Base-by-base conservation (phyloP, 208 protist genomes). In the Trypanosoma scelopori region DNA sequence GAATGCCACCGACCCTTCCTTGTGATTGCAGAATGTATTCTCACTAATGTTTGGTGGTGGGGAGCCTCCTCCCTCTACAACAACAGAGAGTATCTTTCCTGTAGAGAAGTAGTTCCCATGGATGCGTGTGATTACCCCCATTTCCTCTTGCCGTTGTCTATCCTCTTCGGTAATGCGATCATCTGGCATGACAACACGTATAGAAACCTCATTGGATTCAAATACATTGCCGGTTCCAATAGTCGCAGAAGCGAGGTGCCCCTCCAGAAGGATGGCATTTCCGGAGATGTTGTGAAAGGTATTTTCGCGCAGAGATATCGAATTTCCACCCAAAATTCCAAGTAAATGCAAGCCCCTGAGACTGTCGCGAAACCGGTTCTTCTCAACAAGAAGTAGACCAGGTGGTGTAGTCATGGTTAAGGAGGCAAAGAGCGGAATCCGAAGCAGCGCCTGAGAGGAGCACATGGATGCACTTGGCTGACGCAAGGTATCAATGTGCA, bases 201-300 rank as follows among this genome's bases (percentile, higher is more conserved):
- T 23, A 35, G 58, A 60, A 0, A 83, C 65, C 27, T 65, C 69
- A 62, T 87, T 89, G 20, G 55, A n/a, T 28, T 86, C 79, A 53
- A 95, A 95, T 23, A 78, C 22, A 71, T 95, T 95, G 9, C 71
- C 84, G 15, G 53, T 65, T 49, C 86, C 89, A 12, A 95, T 56
- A 0, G 78, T 92, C 16, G 73, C 73, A 35, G 70, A 82, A 2
- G 86, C 69, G 11, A 95, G 59, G 55, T 95, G 89, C 18, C 89
- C 89, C n/a, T 83, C 69, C 13, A 93, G 47, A 25, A 69, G 27
- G 35, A 95, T 52, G 20, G 84, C 79, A 41, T 78, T 72, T 1
- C 73, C 71, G 27, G 32, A 25, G 22, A 95, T 76, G 37, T 84
- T 76, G 22, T n/a, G 1, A 71, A 95, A 91, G 0, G 13, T 35